A percentile compares a stretch with the other conserved stretches of the same genome.
Conservation (phyloP, 2,329 filamentous ascomycete genomes). For the Dichotomopilus funicola region DNA sequence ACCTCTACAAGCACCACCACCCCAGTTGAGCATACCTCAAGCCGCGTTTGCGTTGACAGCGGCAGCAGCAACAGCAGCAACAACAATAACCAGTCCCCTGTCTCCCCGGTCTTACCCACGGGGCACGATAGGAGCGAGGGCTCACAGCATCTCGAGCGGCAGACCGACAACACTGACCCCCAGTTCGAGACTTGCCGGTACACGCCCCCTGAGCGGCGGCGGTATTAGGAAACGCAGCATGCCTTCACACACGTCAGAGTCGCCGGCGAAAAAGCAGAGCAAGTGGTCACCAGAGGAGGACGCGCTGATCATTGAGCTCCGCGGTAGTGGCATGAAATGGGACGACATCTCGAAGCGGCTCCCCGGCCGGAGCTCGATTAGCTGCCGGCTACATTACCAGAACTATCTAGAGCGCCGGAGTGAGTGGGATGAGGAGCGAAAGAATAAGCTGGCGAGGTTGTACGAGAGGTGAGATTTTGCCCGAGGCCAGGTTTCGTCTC, state of each 20-base stretch:
- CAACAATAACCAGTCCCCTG: conserved; percentile 4
- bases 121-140: conserved; percentile 8
- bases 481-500: not conserved
- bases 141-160: conserved; percentile 5
- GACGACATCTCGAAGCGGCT: conserved; percentile 92
- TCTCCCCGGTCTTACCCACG: conserved; percentile 14
- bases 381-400: conserved; percentile 90
- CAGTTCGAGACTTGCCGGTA: not conserved
- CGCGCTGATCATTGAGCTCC: conserved; percentile 84
- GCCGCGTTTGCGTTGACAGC: too few relatives aligned
- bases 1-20: conserved; percentile 22
- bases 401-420: conserved; percentile 91
- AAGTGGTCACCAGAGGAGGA: conserved; percentile 96
- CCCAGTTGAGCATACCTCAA: conserved; percentile 16
- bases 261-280: conserved; percentile 85
- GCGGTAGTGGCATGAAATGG: conserved; percentile 94
- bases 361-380: conserved; percentile 86
- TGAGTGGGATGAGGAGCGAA: conserved; percentile 96
- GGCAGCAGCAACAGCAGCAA: conserved; percentile 25
- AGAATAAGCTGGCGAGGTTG: conserved; percentile 89
- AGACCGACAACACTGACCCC: not conserved
- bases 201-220: conserved; percentile 16
- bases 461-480: conserved; percentile 73
- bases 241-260: conserved; percentile 51
- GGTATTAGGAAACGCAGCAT: conserved; percentile 40